Evolutionary conservation across 805 yeast genomes (phyloP).

Genomic region (Metschnikowia henanensis): DNA sequence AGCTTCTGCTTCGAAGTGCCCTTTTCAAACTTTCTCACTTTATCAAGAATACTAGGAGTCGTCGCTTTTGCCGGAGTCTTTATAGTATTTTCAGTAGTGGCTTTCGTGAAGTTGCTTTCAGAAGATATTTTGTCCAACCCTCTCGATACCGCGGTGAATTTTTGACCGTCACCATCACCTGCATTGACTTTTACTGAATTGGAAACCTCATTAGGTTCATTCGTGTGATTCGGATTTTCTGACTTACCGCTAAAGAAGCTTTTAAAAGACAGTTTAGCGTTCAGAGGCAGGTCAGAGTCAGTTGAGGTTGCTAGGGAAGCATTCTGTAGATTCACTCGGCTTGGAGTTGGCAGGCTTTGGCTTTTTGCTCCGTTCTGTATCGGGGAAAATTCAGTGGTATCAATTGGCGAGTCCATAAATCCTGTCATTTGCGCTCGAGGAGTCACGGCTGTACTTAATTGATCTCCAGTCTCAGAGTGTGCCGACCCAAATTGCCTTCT

Average conservation of each 20-base stretch:
- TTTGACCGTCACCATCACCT: not conserved
- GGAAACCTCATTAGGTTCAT: not conserved
- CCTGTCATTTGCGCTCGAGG: not conserved
- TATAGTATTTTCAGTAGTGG: not conserved
- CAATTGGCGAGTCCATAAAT: not conserved
- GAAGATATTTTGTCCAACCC: not conserved
- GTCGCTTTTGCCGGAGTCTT: slow-evolving; percentile 1
- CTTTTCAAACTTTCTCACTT: slow-evolving; percentile 8
- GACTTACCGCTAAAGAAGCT: not conserved
- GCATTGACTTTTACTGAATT: not conserved
- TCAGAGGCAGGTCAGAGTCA: not conserved
- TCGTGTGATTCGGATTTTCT: not conserved
- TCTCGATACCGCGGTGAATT: not conserved
- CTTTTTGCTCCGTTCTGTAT: slow-evolving; percentile 1
- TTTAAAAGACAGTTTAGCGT: not conserved
- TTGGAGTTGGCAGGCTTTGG: slow-evolving; percentile 9
- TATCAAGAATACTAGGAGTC: slow-evolving; percentile 10
- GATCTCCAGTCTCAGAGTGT: not conserved
- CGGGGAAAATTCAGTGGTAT: slow-evolving; percentile 5
- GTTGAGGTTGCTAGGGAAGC: not conserved
- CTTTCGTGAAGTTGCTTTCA: not conserved
- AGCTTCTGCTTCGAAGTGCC: not conserved
- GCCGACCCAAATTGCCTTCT: slow-evolving; percentile 1
- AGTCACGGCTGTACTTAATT: not conserved
- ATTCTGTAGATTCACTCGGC: not conserved